Percentiles rank a stretch among this genome's conserved stretches.
Evolutionary conservation across 2,329 filamentous ascomycete species (phyloP).

Genomic region (Neoascochyta sp.): DNA sequence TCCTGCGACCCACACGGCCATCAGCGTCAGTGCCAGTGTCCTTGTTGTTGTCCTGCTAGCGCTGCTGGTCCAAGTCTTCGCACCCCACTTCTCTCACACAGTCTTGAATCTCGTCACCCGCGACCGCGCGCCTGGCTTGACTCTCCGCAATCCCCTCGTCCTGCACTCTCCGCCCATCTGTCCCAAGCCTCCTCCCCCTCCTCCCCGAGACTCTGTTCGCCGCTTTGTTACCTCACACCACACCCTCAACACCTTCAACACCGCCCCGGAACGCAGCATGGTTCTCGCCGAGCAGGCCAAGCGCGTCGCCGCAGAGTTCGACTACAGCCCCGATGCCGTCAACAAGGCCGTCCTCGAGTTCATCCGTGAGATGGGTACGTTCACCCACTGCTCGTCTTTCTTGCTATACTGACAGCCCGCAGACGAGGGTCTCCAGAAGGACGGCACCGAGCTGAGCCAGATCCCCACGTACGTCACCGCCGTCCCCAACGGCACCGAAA

Average conservation of each 20-base stretch:
- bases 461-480: constrained; percentile 96
- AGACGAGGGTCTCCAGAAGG: constrained; percentile 78
- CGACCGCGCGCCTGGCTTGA: constrained; percentile 20
- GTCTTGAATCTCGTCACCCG: constrained; percentile 23
- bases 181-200: constrained; percentile 18
- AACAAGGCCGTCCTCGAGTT: constrained; percentile 82
- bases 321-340: constrained; percentile 73
- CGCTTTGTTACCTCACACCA: no score
- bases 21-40: no score
- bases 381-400: no score
- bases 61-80: constrained; percentile 34
- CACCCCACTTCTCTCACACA: constrained; percentile 35
- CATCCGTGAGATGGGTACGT: constrained; percentile 71
- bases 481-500: constrained; percentile 95
- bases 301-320: constrained; percentile 79
- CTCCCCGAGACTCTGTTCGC: constrained; percentile 21
- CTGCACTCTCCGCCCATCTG: constrained; percentile 26
- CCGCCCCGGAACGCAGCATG: constrained; percentile 44
- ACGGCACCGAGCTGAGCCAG: constrained; percentile 82
- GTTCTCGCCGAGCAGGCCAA: constrained; percentile 65
- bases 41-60: constrained; percentile 35
- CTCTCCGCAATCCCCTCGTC: constrained; percentile 24
- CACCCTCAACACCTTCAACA: constrained; percentile 37
- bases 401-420: constrained; percentile 19
- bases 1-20: constrained; percentile 19